These are phyloP conservation scores for Glycine latifolia DNA, from an alignment of 306 rosid species.

Conservation along the genomic window DNA sequence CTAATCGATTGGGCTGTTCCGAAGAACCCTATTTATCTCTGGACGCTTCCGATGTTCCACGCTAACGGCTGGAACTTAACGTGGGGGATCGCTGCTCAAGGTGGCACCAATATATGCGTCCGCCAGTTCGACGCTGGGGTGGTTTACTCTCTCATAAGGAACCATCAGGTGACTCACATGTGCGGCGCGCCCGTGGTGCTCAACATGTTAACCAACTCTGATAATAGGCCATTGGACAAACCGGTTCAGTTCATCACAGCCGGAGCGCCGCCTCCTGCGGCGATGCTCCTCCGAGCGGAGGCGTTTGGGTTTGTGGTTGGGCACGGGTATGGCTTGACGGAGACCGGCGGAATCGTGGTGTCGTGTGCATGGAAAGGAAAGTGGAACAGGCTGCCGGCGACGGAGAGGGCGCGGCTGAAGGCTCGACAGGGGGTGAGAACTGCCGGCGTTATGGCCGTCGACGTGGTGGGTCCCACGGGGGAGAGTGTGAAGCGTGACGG, in stretches of 20 bases:
- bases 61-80: constrained; percentile 76
- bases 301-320: constrained; percentile 61
- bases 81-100: constrained; percentile 77
- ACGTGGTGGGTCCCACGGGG: constrained; percentile 56
- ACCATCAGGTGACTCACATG: constrained; percentile 71
- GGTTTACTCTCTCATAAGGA: constrained; percentile 51
- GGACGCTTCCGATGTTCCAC: constrained; percentile 80
- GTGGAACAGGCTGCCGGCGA: constrained; percentile 67
- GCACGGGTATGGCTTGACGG: constrained; percentile 79
- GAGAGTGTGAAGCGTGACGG: constrained; percentile 65
- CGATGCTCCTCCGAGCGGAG: constrained; percentile 62
- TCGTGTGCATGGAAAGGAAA: constrained; percentile 73
- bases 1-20: constrained; percentile 62
- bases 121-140: constrained; percentile 55
- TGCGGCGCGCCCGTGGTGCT: constrained; percentile 80
- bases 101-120: constrained; percentile 69
- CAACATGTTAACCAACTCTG: constrained; percentile 64
- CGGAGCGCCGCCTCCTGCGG: constrained; percentile 72
- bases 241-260: constrained; percentile 68
- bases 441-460: constrained; percentile 49
- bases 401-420: constrained; percentile 72
- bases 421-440: constrained; percentile 78
- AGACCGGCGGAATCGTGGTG: constrained; percentile 56
- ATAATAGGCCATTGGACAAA: constrained; percentile 24
- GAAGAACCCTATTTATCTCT: constrained; percentile 59